Evolutionary conservation across 768 basidiomycete species (phyloP), one percentile per base, ranked within the genome.

Genomic region (Dictyophora rubrovolvata): DNA sequence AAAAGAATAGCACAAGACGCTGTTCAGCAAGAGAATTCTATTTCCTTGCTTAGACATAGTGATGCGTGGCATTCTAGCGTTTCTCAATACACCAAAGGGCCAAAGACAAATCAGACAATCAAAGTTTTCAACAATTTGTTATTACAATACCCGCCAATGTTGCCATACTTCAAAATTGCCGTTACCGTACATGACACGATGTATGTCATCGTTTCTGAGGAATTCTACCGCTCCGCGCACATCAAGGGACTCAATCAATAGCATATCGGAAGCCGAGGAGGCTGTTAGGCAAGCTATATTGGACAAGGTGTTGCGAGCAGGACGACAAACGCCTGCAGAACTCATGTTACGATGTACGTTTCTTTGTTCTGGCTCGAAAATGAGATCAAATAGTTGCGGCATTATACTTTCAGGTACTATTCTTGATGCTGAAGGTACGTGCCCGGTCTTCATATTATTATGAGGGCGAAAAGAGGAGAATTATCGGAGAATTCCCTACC

Each of bases 271-370:
- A 59, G 72, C 66, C 51, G 87, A 92, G 70, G 87, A 89, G 65
- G 76, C 76, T 35, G 79, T 85, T 1, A 84, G 85, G 66, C 79
- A 79, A 28, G 84, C 85, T 54, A 85, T 93, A 61, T 73, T 92
- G 53, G 89, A 91, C 66, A 89, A 87, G 64, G 85, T 88, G 60
- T 85, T 91, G 80, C 89, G 89, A 69, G 57, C 49, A n/a, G 86
- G 87, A 58, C 81, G 90, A 55, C 87, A 92, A 65, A 47, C 57
- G n/a, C 89, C 91, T 21, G 82, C 89, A 35, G 93, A 95, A 66
- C 83, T 94, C 62, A 89, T 90, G 83, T 75, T 96, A 61, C 83
- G 92, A 65, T 95, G 93, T 93, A 69, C 75, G 89, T 80, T 55
- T 48, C 36, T 62, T 54, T 52, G 28, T 42, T 37, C 57, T 65